phyloP scores from a whole-genome alignment of 208 protist species.

The Trypanosoma congolense region DNA sequence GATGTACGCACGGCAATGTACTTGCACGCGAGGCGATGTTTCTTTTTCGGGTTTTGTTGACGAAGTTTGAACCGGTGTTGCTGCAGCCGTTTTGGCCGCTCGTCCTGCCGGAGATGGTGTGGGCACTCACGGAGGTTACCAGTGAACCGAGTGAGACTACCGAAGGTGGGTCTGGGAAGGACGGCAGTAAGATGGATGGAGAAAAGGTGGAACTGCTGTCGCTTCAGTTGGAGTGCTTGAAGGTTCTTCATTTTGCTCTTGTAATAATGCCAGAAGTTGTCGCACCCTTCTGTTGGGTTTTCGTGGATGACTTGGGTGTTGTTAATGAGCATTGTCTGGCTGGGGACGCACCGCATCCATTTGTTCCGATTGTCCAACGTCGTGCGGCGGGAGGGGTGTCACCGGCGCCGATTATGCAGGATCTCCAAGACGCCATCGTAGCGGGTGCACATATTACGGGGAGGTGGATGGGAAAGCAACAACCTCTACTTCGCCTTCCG shows the following conservation, averaged over 20 bases:
- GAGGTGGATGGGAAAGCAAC: conserved; percentile 17
- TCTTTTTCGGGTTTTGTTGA: conserved; percentile 58
- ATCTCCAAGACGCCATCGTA: neutral
- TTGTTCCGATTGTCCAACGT: conserved; percentile 8
- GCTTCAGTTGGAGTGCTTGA: conserved; percentile 59
- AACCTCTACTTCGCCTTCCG: conserved; percentile 30
- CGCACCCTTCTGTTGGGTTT: conserved; percentile 30
- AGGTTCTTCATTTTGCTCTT: conserved; percentile 44
- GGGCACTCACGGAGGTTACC: conserved; percentile 5
- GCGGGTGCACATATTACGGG: neutral
- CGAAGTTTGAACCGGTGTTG: conserved; percentile 25
- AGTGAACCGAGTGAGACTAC: neutral
- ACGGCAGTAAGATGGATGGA: conserved; percentile 1
- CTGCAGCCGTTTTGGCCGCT: conserved; percentile 48
- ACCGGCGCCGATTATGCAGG: neutral
- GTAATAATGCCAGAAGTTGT: conserved; percentile 33
- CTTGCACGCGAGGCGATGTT: conserved; percentile 37
- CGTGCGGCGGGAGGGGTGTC: neutral
- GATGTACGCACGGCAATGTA: conserved; percentile 17
- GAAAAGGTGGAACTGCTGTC: conserved; percentile 26
- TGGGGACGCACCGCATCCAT: neutral
- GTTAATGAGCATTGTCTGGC: neutral
- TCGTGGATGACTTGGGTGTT: conserved; percentile 26
- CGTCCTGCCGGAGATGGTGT: conserved; percentile 37
- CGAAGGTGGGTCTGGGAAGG: neutral